A percentile compares a stretch with the other conserved stretches of the same genome.
These are phyloP conservation scores for Lachnellula cervina DNA, from an alignment of 2,329 filamentous ascomycete genomes.

Conservation along the genomic window DNA sequence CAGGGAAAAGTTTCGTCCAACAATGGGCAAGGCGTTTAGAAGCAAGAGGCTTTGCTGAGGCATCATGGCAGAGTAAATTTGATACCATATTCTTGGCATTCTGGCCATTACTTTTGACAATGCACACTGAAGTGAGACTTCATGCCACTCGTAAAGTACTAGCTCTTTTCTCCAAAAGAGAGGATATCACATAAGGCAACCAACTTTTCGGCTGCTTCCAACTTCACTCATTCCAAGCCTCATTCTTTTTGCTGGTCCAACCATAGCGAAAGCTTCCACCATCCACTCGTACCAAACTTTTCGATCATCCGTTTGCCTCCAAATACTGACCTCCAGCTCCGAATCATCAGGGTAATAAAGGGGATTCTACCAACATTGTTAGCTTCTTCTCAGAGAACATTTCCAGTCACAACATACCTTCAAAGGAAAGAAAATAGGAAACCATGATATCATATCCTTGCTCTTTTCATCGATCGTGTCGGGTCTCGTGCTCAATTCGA, in stretches of 20 bases:
- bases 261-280: slow-evolving; percentile 74
- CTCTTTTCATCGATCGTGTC: slow-evolving; percentile 90
- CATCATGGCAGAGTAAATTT: slow-evolving; percentile 19
- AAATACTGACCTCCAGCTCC: slow-evolving; percentile 89
- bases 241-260: slow-evolving; percentile 55
- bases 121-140: background rate
- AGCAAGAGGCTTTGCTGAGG: slow-evolving; percentile 16
- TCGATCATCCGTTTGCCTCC: slow-evolving; percentile 88
- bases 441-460: slow-evolving; percentile 98
- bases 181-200: slow-evolving; percentile 58
- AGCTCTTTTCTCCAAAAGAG: background rate
- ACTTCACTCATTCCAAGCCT: slow-evolving; percentile 63
- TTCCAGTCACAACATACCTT: slow-evolving; percentile 56
- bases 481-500: slow-evolving; percentile 90
- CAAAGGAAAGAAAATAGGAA: slow-evolving; percentile 95
- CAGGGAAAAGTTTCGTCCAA: slow-evolving; percentile 18
- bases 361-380: slow-evolving; percentile 57
- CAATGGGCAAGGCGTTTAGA: slow-evolving; percentile 26
- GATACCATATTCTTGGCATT: slow-evolving; percentile 9
- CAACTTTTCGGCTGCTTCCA: slow-evolving; percentile 64
- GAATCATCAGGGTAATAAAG: slow-evolving; percentile 79
- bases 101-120: background rate
- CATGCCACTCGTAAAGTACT: background rate
- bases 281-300: slow-evolving; percentile 99
- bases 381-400: slow-evolving; percentile 5